Base-by-base conservation (phyloP, 495 filamentous ascomycete species). In the Neurospora hispaniola region DNA sequence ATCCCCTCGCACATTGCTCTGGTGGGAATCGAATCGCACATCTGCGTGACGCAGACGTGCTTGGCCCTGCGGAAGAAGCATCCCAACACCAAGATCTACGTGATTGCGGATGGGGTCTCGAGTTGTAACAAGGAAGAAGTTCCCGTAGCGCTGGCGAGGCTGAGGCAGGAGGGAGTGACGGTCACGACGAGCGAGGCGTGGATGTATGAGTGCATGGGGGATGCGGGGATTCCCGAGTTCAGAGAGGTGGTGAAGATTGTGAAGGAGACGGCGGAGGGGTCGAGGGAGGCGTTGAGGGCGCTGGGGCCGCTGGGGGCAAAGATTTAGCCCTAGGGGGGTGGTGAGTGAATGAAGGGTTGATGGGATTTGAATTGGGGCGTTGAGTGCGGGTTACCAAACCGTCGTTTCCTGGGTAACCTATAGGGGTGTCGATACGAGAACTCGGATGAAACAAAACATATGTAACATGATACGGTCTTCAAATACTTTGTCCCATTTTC, bases 31-130 rank as follows among this genome's bases (percentile, higher is more conserved):
- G 96, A 99, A 81, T 87, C 88, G 35, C 96, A 99, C 80, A 95
- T 99, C 78, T 99, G 96, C 82, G 90, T 99, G 4, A 93, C 92
- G 74, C 95, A 98, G 84, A 98, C 95, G 31, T 88, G 92, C 40
- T 85, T 98, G 3, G 96, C 98, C 81, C 79, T 97, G 35, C 79
- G 96, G 5, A 82, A 79, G 66, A 86, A 87, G 2, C 54, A 62
- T 18, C 54, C 54, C 11, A 93, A 93, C 0, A 92, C 97, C 80
- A 82, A 87, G 62, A 94, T 98, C 9, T 97, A 97, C 77, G 82
- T 98, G 5, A 81, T 98, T 9, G 93, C 94, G n/a, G 96, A 99
- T 82, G 96, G 90, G 42, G 94, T 98, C 35, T 93, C 90, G 75
- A 94, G 90, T 81, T 91, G 92, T 77, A 96, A 97, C 81, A 80